Conservation (phyloP, 805 yeast species). For the Wickerhamomyces mucosus region DNA sequence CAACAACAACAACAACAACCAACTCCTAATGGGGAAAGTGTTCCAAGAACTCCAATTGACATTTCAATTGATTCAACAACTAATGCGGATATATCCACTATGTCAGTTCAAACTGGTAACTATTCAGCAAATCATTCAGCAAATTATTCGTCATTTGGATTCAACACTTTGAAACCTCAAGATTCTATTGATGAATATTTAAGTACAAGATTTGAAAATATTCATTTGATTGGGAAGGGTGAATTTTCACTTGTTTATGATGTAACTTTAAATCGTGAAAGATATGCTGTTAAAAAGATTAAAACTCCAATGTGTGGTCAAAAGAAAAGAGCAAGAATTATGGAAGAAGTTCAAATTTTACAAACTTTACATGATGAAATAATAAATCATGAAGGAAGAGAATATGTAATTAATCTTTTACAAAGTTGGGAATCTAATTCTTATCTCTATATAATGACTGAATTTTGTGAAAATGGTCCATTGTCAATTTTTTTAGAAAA, state of each 20-base stretch:
- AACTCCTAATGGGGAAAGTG: conserved; percentile 14
- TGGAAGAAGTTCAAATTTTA: conserved; percentile 73
- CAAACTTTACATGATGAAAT: conserved; percentile 30
- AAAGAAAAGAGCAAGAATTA: conserved; percentile 48
- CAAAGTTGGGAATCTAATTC: conserved; percentile 80
- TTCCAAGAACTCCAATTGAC: conserved; percentile 23
- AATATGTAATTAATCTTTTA: conserved; percentile 66
- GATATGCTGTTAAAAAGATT: conserved; percentile 81
- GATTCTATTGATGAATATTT: conserved; percentile 31
- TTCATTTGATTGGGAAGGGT: conserved; percentile 69
- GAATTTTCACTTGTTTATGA: conserved; percentile 86
- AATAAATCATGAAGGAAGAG: conserved; percentile 52
- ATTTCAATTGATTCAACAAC: conserved; percentile 10
- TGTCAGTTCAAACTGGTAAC: conserved; percentile 14
- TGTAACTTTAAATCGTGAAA: conserved; percentile 56
- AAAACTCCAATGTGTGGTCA: conserved; percentile 53
- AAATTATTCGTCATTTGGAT: too few species aligned
- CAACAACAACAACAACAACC: conserved; percentile 10
- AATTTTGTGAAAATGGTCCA: conserved; percentile 91
- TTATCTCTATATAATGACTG: conserved; percentile 85
- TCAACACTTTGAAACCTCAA: too few species aligned
- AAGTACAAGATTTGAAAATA: conserved; percentile 45
- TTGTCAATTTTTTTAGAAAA: conserved; percentile 61
- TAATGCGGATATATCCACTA: conserved; percentile 12
- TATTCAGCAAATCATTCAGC: conserved; percentile 16